Evolutionary conservation across 2,329 filamentous ascomycete species (phyloP), one percentile per base, ranked within the genome.

Genomic region (Exophiala viscosa): DNA sequence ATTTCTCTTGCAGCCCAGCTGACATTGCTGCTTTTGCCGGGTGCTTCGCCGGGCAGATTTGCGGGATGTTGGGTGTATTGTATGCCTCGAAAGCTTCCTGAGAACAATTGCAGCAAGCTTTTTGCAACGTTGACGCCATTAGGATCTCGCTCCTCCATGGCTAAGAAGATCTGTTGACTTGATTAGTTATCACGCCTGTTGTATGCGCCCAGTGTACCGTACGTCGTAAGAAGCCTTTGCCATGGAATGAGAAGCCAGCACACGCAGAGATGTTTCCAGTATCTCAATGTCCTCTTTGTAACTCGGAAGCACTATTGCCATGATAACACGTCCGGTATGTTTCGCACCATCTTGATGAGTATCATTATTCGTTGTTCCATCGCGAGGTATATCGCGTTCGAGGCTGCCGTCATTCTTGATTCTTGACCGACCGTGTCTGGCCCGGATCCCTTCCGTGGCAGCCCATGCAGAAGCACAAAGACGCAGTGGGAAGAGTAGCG

Each of bases 1-100:
- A 85, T 74, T 66, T 84, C 82, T 58, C 80, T 79, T 8, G 84
- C 85, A 14, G 84, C 84, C 83, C 85, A 89, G 46, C 81, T 80
- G 55, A 86, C 77, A 67, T 89, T 89, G 72, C 85, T 88, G 58
- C 86, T 86, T 65, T 89, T 89, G 52, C 86, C 86, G 48, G 85
- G 83, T 45, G 85, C 80, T 65, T 89, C 86, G 10, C 83, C 82
- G 3, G 80, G 78, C 46, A 88, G 80, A 49, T 82, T 81, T 17
- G 75, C 70, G 1, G 86, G 85, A 62, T 89, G 86, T 10, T 87
- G 69, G 2, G 84, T 87, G 65, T 81, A 84, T 62, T 82, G 80
- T 61, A 89, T 84, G 53, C 77, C 79, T 38, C 81, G 80, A 65
- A 89, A 88, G 52, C 78, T 81, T 63, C 81, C 81, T 58, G 77